phyloP scores from a whole-genome alignment of 2,329 filamentous ascomycete genomes.

The Metarhizium sp. region DNA sequence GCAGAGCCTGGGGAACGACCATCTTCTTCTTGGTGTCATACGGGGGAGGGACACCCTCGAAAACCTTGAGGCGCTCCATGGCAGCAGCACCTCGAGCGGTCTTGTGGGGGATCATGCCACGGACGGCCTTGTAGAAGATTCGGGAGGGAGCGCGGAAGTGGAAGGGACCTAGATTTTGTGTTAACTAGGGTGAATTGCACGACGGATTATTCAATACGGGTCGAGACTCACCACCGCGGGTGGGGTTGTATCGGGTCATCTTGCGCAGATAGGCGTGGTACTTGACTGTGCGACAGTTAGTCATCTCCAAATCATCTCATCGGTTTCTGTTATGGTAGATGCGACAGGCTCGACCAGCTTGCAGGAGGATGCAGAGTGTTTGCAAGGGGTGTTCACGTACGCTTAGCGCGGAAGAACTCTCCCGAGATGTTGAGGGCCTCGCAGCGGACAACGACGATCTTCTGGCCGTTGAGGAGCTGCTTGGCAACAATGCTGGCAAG shows the following conservation, averaged over 20 bases:
- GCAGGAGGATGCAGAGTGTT: background rate
- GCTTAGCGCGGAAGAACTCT: conserved; percentile 99
- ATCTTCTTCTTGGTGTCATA: conserved; percentile 99
- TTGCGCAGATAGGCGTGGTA: conserved; percentile 99
- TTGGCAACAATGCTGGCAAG: conserved; percentile 97
- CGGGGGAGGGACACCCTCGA: conserved; percentile 96
- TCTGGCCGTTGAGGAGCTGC: conserved; percentile 98
- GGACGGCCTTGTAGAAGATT: conserved; percentile 99
- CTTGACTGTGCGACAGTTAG: conserved; percentile 74
- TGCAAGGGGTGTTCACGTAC: conserved; percentile 57
- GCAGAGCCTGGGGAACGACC: conserved; percentile 96
- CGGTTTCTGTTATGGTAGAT: background rate
- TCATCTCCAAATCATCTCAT: conserved; percentile 6
- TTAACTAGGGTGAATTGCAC: conserved; percentile 24
- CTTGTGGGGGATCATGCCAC: conserved; percentile 99
- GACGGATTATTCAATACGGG: conserved; percentile 2
- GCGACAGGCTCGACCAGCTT: background rate
- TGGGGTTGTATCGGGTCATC: conserved; percentile 99
- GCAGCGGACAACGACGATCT: conserved; percentile 98
- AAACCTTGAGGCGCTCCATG: conserved; percentile 98
- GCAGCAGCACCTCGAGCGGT: conserved; percentile 94
- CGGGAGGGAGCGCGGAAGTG: conserved; percentile 98
- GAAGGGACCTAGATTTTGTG: conserved; percentile 67
- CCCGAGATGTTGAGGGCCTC: conserved; percentile 99
- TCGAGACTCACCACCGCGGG: conserved; percentile 73